Conservation (phyloP, 192 early-diverging fungal genomes). For the Backusella australiensis region DNA sequence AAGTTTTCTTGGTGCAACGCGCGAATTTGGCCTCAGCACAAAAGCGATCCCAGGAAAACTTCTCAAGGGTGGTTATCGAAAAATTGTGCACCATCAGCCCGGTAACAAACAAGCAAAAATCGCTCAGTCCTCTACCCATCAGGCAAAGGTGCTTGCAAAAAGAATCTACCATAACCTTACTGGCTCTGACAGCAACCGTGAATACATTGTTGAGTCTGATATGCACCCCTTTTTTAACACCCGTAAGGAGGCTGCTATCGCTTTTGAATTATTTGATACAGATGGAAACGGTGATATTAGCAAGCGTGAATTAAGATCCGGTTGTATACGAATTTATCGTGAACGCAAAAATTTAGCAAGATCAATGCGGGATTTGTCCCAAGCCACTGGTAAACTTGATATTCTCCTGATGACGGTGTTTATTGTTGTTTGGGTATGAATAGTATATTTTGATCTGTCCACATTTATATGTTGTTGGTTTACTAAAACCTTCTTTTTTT, state of each 20-base stretch:
- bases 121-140: slow-evolving; percentile 9
- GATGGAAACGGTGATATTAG: slow-evolving; percentile 87
- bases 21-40: slow-evolving; percentile 9
- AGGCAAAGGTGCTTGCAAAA: slow-evolving; percentile 34
- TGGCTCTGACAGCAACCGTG: slow-evolving; percentile 36
- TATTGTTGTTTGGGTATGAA: slow-evolving; percentile 47
- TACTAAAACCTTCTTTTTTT: not conserved
- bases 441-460: not conserved
- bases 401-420: slow-evolving; percentile 60
- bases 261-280: slow-evolving; percentile 88
- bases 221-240: slow-evolving; percentile 74
- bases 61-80: slow-evolving; percentile 17
- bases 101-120: not conserved
- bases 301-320: slow-evolving; percentile 75
- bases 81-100: not conserved
- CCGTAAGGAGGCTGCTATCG: slow-evolving; percentile 69
- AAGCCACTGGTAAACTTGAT: slow-evolving; percentile 82
- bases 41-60: slow-evolving; percentile 3
- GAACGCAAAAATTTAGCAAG: slow-evolving; percentile 72
- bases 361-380: slow-evolving; percentile 78
- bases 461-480: too few relatives aligned
- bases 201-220: slow-evolving; percentile 66
- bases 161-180: slow-evolving; percentile 29
- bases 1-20: slow-evolving; percentile 9
- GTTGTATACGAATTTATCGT: slow-evolving; percentile 74